phyloP scores from a whole-genome alignment of 2,329 filamentous ascomycete species.

The Claviceps paspali region DNA sequence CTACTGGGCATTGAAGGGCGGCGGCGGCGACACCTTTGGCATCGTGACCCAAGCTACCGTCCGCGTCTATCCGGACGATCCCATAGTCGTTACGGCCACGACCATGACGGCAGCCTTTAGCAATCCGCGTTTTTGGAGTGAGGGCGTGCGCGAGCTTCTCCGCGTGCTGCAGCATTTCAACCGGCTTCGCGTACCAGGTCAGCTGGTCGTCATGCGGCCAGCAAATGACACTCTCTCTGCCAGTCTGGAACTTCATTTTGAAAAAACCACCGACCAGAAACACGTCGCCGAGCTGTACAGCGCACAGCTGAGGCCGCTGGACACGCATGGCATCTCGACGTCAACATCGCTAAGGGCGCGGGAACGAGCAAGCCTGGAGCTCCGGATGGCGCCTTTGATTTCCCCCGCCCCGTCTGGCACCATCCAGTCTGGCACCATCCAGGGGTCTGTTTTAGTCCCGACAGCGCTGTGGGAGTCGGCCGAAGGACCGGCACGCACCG shows the following conservation, averaged over 20 bases:
- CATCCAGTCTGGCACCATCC: too few relatives aligned
- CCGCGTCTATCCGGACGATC: slow-evolving; percentile 1
- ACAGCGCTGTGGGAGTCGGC: background rate
- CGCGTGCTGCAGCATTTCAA: background rate
- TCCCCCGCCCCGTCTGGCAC: too few relatives aligned
- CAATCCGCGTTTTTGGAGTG: background rate
- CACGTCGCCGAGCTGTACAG: background rate
- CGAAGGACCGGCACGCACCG: background rate
- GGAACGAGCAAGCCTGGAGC: background rate
- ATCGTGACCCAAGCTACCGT: slow-evolving; percentile 2
- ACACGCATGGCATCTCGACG: background rate
- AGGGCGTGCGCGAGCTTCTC: background rate
- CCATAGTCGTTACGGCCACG: background rate
- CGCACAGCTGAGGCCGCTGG: background rate
- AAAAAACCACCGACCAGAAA: background rate
- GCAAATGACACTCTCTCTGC: background rate
- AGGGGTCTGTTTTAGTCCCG: background rate
- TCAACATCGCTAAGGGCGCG: background rate
- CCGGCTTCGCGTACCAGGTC: background rate
- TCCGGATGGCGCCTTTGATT: background rate
- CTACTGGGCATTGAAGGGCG: background rate
- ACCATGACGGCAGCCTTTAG: background rate
- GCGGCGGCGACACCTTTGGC: slow-evolving; percentile 1
- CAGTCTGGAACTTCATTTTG: background rate
- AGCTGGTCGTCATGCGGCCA: background rate